Conservation (phyloP, 2,329 filamentous ascomycete species). For the Neonectria hederae region DNA sequence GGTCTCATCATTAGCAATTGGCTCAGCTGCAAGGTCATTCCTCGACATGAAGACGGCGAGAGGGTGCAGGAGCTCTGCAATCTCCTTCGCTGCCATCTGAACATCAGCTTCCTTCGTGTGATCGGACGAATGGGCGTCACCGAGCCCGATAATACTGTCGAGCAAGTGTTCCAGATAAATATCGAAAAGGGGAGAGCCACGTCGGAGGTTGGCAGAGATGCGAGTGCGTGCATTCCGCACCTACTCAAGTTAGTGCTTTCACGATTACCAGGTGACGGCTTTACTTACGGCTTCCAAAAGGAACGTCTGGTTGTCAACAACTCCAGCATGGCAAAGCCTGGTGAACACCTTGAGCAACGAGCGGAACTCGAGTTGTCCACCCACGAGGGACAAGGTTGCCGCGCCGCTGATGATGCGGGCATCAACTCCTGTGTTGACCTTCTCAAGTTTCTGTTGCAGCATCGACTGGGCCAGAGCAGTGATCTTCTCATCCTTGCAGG, state of each 20-base stretch:
- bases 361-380: slow-evolving; percentile 83
- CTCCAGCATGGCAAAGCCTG: slow-evolving; percentile 76
- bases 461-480: slow-evolving; percentile 93
- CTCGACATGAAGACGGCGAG: slow-evolving; percentile 84
- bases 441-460: slow-evolving; percentile 93
- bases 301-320: slow-evolving; percentile 72
- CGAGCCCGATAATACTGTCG: slow-evolving; percentile 88
- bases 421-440: slow-evolving; percentile 83
- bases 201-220: slow-evolving; percentile 75
- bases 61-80: slow-evolving; percentile 86
- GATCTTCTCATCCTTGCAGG: slow-evolving; percentile 88
- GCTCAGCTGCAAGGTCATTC: slow-evolving; percentile 63
- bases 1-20: slow-evolving; percentile 70
- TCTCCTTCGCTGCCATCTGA: slow-evolving; percentile 85
- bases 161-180: slow-evolving; percentile 87
- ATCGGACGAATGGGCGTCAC: slow-evolving; percentile 80
- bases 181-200: slow-evolving; percentile 78
- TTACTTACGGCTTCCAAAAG: slow-evolving; percentile 75
- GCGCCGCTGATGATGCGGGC: slow-evolving; percentile 86
- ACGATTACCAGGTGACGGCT: neutral
- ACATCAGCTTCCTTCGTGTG: slow-evolving; percentile 80
- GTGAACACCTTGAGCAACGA: slow-evolving; percentile 86
- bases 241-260: slow-evolving; percentile 50
- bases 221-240: slow-evolving; percentile 81
- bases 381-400: slow-evolving; percentile 78